Evolutionary conservation across 495 filamentous ascomycete genomes (phyloP), one percentile per base, ranked within the genome.

Genomic region (Podospora tetraspora): DNA sequence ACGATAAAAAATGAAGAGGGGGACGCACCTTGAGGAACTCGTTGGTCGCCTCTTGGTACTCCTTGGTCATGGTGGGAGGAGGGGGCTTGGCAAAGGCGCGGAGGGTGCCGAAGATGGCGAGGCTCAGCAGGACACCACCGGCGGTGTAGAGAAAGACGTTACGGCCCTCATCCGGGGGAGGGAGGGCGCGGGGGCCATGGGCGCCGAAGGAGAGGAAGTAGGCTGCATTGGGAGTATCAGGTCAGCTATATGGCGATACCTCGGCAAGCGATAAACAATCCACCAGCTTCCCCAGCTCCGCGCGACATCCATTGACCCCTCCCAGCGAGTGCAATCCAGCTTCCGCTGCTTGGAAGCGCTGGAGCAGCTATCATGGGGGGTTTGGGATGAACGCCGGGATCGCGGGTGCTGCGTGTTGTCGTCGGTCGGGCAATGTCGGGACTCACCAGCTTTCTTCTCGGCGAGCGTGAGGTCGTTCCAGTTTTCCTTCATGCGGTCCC

Each of bases 171-270:
- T 90, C 95, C 62, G 95, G 89, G 65, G 94, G 91, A 65, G 90
- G 76, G 34, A 85, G 79, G 56, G 94, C 85, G 64, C 95, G 93
- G 67, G 95, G 95, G 66, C 95, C 95, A 80, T 98, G 96, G 70
- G 92, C 85, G 64, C 95, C 95, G 79, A 99, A 99, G 71, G 95
- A 94, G 75, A 98, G 96, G 89, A 90, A 99, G 90, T 97, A 99
- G 72, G 95, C 95, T 99, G 79, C 77, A 34, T 66, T 63, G 57
- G 23, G 66, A 67, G 69, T 65, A 59, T 61, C 32, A 59, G 25
- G 52, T 65, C 27, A 34, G 21, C 13, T 11, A 24, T 1, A 52
- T 52, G 43, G 43, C 24, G 23, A 24, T 25, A 34, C 37, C 37
- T 64, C 24, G 62, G 43, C 25, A 32, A 25, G 63, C 27, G 63